phyloP scores from a whole-genome alignment of 2,329 filamentous ascomycete species.

The Rhytidhysteron rufulum region DNA sequence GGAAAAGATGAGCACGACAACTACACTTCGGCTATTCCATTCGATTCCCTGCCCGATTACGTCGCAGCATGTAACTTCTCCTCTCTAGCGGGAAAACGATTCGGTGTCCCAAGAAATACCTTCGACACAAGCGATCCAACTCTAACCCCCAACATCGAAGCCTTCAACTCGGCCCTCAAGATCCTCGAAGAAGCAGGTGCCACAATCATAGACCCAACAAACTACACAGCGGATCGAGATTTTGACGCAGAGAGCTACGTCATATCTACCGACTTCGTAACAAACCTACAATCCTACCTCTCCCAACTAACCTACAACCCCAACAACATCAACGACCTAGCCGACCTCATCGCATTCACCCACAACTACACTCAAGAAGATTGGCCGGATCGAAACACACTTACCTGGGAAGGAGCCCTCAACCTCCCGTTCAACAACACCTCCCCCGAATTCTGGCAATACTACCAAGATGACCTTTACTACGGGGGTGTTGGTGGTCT shows the following conservation, averaged over 20 bases:
- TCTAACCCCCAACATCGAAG: constrained; percentile 41
- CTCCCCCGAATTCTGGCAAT: constrained; percentile 53
- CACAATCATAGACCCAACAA: constrained; percentile 56
- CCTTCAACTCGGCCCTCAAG: constrained; percentile 55
- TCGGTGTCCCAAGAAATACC: constrained; percentile 62
- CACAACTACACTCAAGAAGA: constrained; percentile 51
- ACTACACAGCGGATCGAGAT: constrained; percentile 52
- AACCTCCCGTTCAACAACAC: constrained; percentile 54
- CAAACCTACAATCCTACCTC: constrained; percentile 56
- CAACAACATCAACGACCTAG: constrained; percentile 49
- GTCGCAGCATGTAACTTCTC: constrained; percentile 53
- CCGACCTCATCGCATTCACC: constrained; percentile 54
- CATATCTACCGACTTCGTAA: constrained; percentile 57
- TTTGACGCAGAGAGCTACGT: constrained; percentile 45
- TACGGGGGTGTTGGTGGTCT: constrained; percentile 59
- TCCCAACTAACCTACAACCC: constrained; percentile 56
- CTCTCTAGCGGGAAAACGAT: constrained; percentile 54
- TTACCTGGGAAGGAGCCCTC: constrained; percentile 53
- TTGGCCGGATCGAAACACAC: constrained; percentile 60
- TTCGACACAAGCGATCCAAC: constrained; percentile 37
- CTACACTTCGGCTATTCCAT: constrained; percentile 58
- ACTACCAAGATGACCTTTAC: constrained; percentile 52
- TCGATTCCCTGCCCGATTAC: constrained; percentile 54
- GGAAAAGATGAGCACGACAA: constrained; percentile 53
- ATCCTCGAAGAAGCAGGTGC: constrained; percentile 56